These are phyloP conservation scores for Fragaria ananassa DNA, from an alignment of 306 rosid genomes.

Conservation along the genomic window DNA sequence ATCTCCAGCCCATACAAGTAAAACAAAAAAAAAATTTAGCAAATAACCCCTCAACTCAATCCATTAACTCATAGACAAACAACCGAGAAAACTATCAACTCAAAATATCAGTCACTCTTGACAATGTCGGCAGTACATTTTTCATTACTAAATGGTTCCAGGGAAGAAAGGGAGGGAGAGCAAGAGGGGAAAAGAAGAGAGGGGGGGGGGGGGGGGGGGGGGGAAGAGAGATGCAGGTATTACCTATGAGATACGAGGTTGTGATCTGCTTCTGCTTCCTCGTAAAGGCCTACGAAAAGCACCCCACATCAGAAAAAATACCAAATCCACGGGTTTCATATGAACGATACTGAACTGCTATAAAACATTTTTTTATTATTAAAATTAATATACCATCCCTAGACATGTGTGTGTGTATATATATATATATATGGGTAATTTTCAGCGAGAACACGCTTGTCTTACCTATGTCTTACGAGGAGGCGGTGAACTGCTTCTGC, in stretches of 20 bases:
- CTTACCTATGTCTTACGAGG: constrained; percentile 57
- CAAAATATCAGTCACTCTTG: neutral
- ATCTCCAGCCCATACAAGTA: neutral
- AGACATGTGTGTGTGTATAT: too few relatives aligned
- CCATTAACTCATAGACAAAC: neutral
- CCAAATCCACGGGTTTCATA: neutral
- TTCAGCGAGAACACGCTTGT: neutral
- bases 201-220: neutral
- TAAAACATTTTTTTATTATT: too few relatives aligned
- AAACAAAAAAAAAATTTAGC: neutral
- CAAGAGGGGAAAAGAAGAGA: neutral
- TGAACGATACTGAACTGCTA: neutral
- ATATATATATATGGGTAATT: neutral
- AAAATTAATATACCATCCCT: too few relatives aligned
- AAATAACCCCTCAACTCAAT: neutral
- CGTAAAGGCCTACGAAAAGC: constrained; percentile 52
- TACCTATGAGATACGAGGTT: constrained; percentile 44
- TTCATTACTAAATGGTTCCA: neutral
- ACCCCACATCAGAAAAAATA: neutral
- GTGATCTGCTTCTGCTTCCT: constrained; percentile 78
- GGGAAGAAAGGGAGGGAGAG: neutral
- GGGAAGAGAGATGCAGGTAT: constrained; percentile 19
- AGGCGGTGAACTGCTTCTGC: constrained; percentile 85
- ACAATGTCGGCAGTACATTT: constrained; percentile 1
- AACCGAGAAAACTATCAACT: neutral